Percentiles rank a stretch among this genome's conserved stretches.
Evolutionary conservation across 352 stramenopile species (phyloP).

Genomic region (Pythium phragmitis): DNA sequence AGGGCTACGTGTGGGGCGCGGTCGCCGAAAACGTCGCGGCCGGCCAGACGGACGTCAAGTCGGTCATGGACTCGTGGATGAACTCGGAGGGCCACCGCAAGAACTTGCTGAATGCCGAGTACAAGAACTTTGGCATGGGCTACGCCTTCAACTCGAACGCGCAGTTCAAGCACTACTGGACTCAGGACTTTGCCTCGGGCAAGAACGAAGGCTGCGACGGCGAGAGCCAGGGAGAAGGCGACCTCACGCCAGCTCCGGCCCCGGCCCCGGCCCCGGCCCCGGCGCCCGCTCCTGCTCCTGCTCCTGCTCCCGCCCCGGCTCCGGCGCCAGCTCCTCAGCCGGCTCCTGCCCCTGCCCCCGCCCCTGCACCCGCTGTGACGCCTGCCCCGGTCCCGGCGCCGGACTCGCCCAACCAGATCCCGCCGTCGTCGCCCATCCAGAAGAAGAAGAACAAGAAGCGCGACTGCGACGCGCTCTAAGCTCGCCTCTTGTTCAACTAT

Average conservation of each 20-base stretch:
- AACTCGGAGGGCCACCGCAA: conserved; percentile 38
- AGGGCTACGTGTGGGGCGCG: conserved; percentile 28
- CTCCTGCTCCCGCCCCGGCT: conserved; percentile 1
- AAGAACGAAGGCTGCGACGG: conserved; percentile 32
- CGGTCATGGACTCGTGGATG: conserved; percentile 56
- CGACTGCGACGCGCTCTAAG: conserved; percentile 31
- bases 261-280: conserved; percentile 13
- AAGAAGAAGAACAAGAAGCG: conserved; percentile 18
- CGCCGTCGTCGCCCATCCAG: conserved; percentile 4
- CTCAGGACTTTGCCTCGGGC: conserved; percentile 49
- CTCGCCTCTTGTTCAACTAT: neutral
- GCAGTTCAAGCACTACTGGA: conserved; percentile 52
- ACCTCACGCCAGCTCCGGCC: conserved; percentile 10
- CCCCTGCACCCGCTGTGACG: conserved; percentile 1
- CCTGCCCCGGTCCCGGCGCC: neutral
- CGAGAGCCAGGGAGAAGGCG: conserved; percentile 13
- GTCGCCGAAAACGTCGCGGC: conserved; percentile 56
- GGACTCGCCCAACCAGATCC: conserved; percentile 18
- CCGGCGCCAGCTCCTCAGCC: neutral
- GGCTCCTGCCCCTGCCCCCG: conserved; percentile 4
- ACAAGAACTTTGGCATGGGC: conserved; percentile 38
- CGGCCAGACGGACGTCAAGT: conserved; percentile 37
- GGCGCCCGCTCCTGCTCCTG: neutral
- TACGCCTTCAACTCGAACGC: conserved; percentile 44
- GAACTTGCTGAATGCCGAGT: conserved; percentile 42